Evolutionary conservation across 129 eudicot species (phyloP).

Genomic region (Centrapalus pauciflorus): DNA sequence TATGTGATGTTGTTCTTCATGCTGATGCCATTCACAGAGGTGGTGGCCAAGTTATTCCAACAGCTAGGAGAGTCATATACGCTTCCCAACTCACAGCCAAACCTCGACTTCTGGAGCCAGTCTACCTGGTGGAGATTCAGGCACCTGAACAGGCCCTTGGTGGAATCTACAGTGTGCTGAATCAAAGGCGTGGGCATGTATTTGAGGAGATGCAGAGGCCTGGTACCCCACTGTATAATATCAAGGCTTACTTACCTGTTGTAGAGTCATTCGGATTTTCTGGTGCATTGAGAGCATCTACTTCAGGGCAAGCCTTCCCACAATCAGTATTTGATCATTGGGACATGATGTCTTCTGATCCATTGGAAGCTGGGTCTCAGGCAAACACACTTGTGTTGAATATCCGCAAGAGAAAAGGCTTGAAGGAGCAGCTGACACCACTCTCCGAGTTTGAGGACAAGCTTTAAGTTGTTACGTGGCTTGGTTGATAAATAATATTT

Average conservation of each 20-base stretch:
- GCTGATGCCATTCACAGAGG: slow-evolving; percentile 37
- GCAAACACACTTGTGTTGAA: slow-evolving; percentile 35
- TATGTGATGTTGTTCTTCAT: slow-evolving; percentile 38
- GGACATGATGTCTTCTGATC: slow-evolving; percentile 75
- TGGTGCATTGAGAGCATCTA: slow-evolving; percentile 21
- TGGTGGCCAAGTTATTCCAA: slow-evolving; percentile 32
- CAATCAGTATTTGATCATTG: slow-evolving; percentile 55
- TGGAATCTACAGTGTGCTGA: slow-evolving; percentile 34
- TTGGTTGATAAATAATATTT: neutral
- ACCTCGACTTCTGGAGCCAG: slow-evolving; percentile 31
- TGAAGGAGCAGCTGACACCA: slow-evolving; percentile 69
- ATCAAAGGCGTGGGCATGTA: slow-evolving; percentile 29
- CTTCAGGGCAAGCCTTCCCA: slow-evolving; percentile 33
- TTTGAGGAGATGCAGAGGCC: slow-evolving; percentile 23
- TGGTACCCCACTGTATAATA: slow-evolving; percentile 13
- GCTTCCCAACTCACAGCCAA: slow-evolving; percentile 41
- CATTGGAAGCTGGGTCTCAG: slow-evolving; percentile 50
- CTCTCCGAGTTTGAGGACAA: slow-evolving; percentile 70
- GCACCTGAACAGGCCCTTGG: slow-evolving; percentile 42
- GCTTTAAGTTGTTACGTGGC: slow-evolving; percentile 23
- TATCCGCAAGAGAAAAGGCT: slow-evolving; percentile 63
- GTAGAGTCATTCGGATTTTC: slow-evolving; percentile 36
- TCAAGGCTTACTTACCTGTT: slow-evolving; percentile 22
- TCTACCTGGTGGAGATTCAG: slow-evolving; percentile 39
- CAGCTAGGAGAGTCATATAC: slow-evolving; percentile 32